Evolutionary conservation across 169 alveolate genomes (phyloP).

Genomic region (Babesia ovata): DNA sequence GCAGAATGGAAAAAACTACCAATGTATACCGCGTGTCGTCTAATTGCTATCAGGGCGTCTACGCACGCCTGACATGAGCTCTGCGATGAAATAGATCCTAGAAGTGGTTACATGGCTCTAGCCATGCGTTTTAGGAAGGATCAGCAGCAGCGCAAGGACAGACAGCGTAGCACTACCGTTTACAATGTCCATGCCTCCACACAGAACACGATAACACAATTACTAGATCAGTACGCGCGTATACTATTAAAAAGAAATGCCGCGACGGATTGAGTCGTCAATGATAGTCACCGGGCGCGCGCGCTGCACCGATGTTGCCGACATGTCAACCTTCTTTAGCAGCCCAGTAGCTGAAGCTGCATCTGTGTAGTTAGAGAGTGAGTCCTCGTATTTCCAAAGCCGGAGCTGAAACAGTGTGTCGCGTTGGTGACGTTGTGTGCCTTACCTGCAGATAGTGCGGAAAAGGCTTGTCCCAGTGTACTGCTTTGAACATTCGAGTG

Average conservation of each 20-base stretch:
- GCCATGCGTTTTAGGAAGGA: no score
- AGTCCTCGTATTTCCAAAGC: slow-evolving; percentile 58
- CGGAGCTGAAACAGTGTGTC: slow-evolving; percentile 42
- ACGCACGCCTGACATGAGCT: no score
- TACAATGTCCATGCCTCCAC: no score
- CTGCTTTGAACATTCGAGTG: slow-evolving; percentile 74
- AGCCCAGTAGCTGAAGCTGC: slow-evolving; percentile 15
- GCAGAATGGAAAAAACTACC: no score
- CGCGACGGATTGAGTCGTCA: slow-evolving; percentile 64
- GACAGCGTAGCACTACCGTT: no score
- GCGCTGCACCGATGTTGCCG: slow-evolving; percentile 37
- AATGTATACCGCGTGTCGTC: no score
- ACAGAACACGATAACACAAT: not conserved
- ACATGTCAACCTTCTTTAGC: slow-evolving; percentile 36
- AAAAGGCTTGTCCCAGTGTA: slow-evolving; percentile 62
- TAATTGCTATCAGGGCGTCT: no score
- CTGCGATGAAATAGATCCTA: no score
- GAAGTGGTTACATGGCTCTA: no score
- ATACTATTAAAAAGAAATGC: slow-evolving; percentile 20
- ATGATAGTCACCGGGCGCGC: slow-evolving; percentile 42
- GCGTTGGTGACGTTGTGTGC: not conserved
- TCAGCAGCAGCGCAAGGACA: no score
- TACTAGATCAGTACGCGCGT: not conserved
- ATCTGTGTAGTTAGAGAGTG: slow-evolving; percentile 18
- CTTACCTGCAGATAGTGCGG: slow-evolving; percentile 72